Percentiles rank a stretch among this genome's conserved stretches.
These are phyloP conservation scores for Corchorus olitorius DNA, from an alignment of 345 rosid species.

Conservation along the genomic window DNA sequence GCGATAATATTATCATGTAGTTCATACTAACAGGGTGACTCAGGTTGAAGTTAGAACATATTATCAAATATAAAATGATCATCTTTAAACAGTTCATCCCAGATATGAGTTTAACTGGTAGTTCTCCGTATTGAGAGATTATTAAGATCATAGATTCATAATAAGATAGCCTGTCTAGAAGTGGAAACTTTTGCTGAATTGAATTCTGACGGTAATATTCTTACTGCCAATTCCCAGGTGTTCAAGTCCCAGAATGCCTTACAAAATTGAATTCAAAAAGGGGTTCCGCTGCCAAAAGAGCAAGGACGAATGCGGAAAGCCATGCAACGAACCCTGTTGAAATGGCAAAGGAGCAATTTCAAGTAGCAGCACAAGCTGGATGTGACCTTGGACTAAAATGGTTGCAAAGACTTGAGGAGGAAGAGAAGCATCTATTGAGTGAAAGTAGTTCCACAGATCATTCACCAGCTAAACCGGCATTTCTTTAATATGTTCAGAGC, in stretches of 20 bases:
- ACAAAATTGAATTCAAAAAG: constrained; percentile 41
- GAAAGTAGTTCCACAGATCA: constrained; percentile 18
- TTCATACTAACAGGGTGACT: too few species aligned
- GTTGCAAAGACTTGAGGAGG: constrained; percentile 80
- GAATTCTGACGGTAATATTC: background rate
- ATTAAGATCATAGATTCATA: background rate
- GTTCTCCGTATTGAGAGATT: background rate
- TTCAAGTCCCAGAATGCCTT: constrained; percentile 65
- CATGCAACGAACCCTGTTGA: constrained; percentile 43
- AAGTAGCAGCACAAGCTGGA: constrained; percentile 73
- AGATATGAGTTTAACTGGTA: too few species aligned
- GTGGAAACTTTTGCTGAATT: too few species aligned
- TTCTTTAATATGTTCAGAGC: constrained; percentile 1
- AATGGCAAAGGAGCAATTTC: constrained; percentile 77
- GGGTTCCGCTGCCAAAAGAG: constrained; percentile 43
- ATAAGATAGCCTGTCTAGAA: background rate
- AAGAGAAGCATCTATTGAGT: constrained; percentile 54
- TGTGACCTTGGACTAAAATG: constrained; percentile 78
- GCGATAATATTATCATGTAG: too few species aligned
- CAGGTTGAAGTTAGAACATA: too few species aligned
- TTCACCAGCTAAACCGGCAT: background rate
- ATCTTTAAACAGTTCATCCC: too few species aligned
- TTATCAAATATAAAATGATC: too few species aligned
- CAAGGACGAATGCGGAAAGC: constrained; percentile 33
- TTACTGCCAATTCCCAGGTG: constrained; percentile 47